These are phyloP conservation scores for Corymbia citriodora DNA, from an alignment of 441 rosid genomes.

Conservation along the genomic window DNA sequence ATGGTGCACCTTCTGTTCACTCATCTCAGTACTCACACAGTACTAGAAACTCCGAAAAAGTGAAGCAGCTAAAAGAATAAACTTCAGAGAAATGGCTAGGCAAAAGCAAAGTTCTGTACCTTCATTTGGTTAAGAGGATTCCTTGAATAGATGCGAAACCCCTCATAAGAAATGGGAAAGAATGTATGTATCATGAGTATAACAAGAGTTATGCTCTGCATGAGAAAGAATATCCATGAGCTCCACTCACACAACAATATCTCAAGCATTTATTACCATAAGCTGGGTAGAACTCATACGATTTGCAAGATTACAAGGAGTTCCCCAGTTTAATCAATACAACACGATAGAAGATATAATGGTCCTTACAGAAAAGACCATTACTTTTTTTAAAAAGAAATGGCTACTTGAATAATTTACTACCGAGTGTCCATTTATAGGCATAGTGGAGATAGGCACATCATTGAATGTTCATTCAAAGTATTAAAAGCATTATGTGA, in stretches of 20 bases:
- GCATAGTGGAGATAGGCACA: not conserved
- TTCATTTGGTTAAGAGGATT: conserved; percentile 52
- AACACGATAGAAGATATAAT: not conserved
- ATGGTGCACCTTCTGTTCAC: not conserved
- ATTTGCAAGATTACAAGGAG: not conserved
- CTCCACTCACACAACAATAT: not conserved
- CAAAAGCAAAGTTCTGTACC: conserved; percentile 27
- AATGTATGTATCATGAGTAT: conserved; percentile 55
- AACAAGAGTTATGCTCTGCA: conserved; percentile 66
- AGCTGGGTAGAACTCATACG: not conserved
- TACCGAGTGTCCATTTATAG: not conserved
- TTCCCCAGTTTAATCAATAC: not conserved
- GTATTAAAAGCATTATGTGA: not conserved
- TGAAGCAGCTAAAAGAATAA: not conserved
- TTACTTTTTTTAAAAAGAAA: not conserved
- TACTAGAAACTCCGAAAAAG: not conserved
- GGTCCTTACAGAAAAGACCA: not conserved
- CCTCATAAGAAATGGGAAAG: conserved; percentile 82
- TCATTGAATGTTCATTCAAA: not conserved
- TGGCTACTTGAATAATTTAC: not conserved
- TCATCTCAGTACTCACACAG: not conserved
- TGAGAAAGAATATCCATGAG: conserved; percentile 7
- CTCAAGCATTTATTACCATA: not conserved
- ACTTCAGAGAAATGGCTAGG: not conserved
- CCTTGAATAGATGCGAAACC: conserved; percentile 56